Base-by-base conservation (phyloP, 2,329 filamentous ascomycete species). In the Lachnum nothofagi region DNA sequence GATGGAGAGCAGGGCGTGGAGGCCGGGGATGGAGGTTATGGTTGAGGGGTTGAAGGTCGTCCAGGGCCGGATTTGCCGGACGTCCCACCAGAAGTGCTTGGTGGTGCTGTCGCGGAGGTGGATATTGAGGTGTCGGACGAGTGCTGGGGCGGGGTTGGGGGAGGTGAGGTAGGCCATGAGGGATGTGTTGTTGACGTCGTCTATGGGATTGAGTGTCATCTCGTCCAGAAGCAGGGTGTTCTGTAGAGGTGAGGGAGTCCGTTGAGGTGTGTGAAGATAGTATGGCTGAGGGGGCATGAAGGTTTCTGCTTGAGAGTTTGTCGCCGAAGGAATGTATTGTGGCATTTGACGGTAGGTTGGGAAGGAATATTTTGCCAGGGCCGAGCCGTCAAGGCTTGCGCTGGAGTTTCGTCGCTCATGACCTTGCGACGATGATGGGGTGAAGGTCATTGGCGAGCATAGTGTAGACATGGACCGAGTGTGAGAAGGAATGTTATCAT, bases 61-160 rank as follows among this genome's bases (percentile, higher is more conserved):
- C 91, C 91, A 96, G 53, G 82, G 78, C 54, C 88, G 82, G 57
- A 96, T 75, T 65, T 94, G 91, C 59, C 91, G 86, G 50, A 95
- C 79, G 63, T 97, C 91, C 87, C 89, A 96, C 91, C 91, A 97
- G 68, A 91, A 95, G 72, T 95, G 83, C 67, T 85, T 88, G 61
- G 78, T 85, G 68, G 76, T 79, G 62, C 76, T 83, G 66, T 82
- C 86, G 55, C 75, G 80, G 62, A 75, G 73, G 56, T 70, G 82
- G 64, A 85, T 83, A 51, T 85, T 87, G 58, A 91, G 80, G 58
- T 85, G 86, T 63, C 85, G 85, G 31, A 95, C 88, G 27, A 95
- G 75, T 34, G 85, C 85, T 16, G 91, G 86, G 19, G 88, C 84
- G 17, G 91, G 90, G 64, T 94, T 95, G 52, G 86, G 71, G 0